Conservation (phyloP, 345 rosid species). For the Boechera divaricarpa region DNA sequence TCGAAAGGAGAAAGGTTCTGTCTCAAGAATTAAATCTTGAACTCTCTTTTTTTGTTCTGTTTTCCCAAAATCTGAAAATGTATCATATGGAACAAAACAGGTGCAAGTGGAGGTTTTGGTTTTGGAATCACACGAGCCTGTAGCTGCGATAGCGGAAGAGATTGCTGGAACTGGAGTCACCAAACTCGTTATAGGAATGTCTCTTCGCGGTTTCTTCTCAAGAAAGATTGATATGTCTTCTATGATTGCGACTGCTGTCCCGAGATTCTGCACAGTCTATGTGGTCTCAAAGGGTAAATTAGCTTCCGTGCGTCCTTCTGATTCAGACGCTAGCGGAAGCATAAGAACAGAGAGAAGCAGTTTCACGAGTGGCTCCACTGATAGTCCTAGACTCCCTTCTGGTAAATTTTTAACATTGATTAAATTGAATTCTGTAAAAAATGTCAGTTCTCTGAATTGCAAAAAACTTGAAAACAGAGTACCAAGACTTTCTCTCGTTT, state of each 20-base stretch:
- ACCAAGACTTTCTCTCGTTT: slow-evolving; percentile 39
- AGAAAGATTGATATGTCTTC: slow-evolving; percentile 61
- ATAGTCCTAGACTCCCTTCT: slow-evolving; percentile 36
- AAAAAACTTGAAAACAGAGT: slow-evolving; percentile 21
- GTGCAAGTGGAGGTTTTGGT: slow-evolving; percentile 61
- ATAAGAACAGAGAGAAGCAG: slow-evolving; percentile 52
- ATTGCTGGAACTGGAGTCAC: slow-evolving; percentile 51
- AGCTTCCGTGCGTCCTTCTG: slow-evolving; percentile 77
- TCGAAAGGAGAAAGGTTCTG: slow-evolving; percentile 67
- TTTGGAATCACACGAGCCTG: slow-evolving; percentile 72
- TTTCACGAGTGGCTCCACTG: slow-evolving; percentile 52
- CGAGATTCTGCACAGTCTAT: slow-evolving; percentile 78
- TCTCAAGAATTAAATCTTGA: slow-evolving; percentile 1
- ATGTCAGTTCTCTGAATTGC: background rate
- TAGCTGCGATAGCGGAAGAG: slow-evolving; percentile 72
- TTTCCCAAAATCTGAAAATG: slow-evolving; percentile 10
- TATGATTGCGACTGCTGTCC: slow-evolving; percentile 61
- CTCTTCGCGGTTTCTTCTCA: slow-evolving; percentile 61
- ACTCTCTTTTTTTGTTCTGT: background rate
- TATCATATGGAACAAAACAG: slow-evolving; percentile 43
- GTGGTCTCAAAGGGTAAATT: slow-evolving; percentile 78
- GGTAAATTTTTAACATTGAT: slow-evolving; percentile 6
- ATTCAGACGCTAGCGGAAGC: slow-evolving; percentile 58
- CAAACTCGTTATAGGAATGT: slow-evolving; percentile 86
- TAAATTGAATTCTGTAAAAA: background rate